Conservation (phyloP, 352 stramenopile species). For the Globisporangium recalcitrans region DNA sequence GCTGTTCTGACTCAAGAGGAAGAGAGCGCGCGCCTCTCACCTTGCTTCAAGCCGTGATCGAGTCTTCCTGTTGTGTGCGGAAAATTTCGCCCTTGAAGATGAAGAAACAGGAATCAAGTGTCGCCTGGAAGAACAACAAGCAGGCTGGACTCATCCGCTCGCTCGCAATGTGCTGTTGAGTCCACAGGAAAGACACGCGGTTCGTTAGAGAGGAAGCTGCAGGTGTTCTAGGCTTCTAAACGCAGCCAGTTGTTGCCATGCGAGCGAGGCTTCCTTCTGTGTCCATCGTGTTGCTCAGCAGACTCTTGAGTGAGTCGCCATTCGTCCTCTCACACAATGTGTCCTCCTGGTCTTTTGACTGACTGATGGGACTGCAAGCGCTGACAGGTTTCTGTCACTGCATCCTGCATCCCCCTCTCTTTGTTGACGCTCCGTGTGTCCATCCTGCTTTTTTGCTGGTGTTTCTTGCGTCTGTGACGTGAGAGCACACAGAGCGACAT, state of each 20-base stretch:
- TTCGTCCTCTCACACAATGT: no score
- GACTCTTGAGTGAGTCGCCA: no score
- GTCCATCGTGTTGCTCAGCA: no score
- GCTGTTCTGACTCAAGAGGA: neutral
- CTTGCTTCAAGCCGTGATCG: neutral
- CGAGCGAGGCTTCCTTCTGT: no score
- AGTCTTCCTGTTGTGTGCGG: neutral
- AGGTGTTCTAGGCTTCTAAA: no score
- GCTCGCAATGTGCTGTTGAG: neutral
- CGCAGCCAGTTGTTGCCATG: no score
- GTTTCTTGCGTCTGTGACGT: neutral
- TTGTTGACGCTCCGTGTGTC: neutral
- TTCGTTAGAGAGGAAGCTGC: no score
- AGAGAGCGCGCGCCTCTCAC: neutral
- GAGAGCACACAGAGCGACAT: neutral
- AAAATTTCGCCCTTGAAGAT: conserved; percentile 4
- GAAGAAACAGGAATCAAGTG: conserved; percentile 3
- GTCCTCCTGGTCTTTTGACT: neutral
- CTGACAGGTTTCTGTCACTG: conserved; percentile 1
- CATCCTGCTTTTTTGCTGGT: neutral
- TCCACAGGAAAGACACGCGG: neutral
- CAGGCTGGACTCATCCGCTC: neutral
- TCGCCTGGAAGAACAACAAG: neutral
- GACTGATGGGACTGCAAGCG: neutral
- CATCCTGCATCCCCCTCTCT: neutral